phyloP scores from a whole-genome alignment of 108 stramenopile species.

The Stephanodiscus triporus region DNA sequence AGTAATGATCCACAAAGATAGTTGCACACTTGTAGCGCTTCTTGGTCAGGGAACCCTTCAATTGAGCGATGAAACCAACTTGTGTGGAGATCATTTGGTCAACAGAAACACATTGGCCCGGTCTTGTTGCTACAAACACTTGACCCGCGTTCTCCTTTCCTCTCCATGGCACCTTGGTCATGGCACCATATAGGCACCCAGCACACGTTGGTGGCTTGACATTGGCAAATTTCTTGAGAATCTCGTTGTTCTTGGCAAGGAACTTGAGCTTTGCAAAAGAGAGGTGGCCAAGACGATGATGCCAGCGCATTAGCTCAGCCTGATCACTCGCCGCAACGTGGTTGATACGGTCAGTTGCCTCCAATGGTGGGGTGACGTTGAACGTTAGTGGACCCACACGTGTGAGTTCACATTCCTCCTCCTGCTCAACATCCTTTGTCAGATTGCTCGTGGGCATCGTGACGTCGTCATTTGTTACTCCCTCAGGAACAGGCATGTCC shows the following conservation, averaged over 20 bases:
- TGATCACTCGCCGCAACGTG: background rate
- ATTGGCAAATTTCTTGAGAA: constrained; percentile 8
- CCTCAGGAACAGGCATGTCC: no score
- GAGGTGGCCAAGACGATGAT: no score
- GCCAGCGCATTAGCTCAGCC: no score
- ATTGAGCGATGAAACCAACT: constrained; percentile 31
- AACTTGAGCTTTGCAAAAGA: background rate
- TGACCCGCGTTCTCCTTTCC: background rate
- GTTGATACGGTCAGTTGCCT: background rate
- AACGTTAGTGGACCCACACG: no score
- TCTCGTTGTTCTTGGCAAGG: constrained; percentile 17
- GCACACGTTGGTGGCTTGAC: constrained; percentile 20
- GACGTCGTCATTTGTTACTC: no score
- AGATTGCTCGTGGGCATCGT: no score
- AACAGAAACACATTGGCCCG: constrained; percentile 47
- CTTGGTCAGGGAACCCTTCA: background rate
- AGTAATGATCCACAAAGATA: constrained; percentile 4
- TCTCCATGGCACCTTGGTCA: constrained; percentile 1
- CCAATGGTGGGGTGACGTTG: no score
- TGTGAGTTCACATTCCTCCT: no score
- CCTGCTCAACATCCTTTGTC: no score
- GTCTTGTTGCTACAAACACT: background rate
- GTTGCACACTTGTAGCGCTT: background rate
- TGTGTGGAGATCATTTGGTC: constrained; percentile 54
- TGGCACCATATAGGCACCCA: constrained; percentile 16